Evolutionary conservation across 2,329 filamentous ascomycete genomes (phyloP).

Genomic region (Diaporthe sp.): DNA sequence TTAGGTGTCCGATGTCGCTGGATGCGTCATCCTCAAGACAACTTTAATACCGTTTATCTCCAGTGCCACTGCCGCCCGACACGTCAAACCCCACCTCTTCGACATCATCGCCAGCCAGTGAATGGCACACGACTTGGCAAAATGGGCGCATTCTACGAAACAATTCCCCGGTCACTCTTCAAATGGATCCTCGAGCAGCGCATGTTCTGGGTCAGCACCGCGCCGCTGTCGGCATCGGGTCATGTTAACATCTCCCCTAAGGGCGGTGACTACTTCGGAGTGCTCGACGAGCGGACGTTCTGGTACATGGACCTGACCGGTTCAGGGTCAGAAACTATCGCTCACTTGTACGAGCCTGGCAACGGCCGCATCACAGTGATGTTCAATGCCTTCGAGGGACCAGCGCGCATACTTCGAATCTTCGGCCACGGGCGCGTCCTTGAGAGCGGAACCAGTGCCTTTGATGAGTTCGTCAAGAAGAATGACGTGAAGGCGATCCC

Average conservation of each 20-base stretch:
- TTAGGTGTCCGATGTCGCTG: constrained; percentile 20
- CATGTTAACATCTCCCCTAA: constrained; percentile 86
- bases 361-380: constrained; percentile 82
- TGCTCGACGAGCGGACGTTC: constrained; percentile 70
- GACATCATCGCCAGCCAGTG: background rate
- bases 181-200: constrained; percentile 77
- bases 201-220: constrained; percentile 82
- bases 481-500: constrained; percentile 48
- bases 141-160: constrained; percentile 40
- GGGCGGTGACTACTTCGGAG: constrained; percentile 73
- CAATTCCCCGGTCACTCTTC: constrained; percentile 66
- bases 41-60: background rate
- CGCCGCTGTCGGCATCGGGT: constrained; percentile 71
- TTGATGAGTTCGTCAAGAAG: constrained; percentile 52
- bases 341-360: constrained; percentile 75
- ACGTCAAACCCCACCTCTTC: background rate
- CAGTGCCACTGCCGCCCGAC: background rate
- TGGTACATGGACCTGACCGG: constrained; percentile 83
- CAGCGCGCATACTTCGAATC: constrained; percentile 55
- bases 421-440: constrained; percentile 55
- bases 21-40: background rate
- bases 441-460: constrained; percentile 50
- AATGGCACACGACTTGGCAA: background rate
- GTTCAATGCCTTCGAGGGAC: constrained; percentile 67
- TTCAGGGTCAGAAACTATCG: constrained; percentile 81